Evolutionary conservation across 192 early-diverging fungal species (phyloP), one percentile per base, ranked within the genome.

Genomic region (Obelidium mucronatum): DNA sequence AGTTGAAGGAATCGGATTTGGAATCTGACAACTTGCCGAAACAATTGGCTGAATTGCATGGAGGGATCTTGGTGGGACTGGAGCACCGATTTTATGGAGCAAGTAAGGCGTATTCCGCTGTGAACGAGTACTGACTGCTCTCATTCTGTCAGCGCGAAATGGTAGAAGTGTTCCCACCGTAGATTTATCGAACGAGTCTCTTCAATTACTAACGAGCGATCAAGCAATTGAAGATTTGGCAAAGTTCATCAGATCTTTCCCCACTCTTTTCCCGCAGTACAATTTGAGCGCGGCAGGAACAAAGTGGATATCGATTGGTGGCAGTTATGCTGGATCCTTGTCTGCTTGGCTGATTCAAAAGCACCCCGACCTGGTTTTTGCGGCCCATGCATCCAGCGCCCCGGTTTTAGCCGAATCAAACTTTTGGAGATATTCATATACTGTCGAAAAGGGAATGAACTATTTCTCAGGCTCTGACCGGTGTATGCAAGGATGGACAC

Each of bases 351-450:
- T 62, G 3, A 60, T 36, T 19, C 37, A 74, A 34, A 24, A 48
- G 31, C 40, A 74, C 40, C 72, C 72, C 4, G 40, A 60, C 24
- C 26, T 63, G 24, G 34, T 74, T 31, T 48, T 39, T 63, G 72
- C 72, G 13, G 72, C 72, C 26, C 72, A 74, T 33, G 56, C 72
- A 15, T 37, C 72, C 40, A 74, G 72, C 33, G 72, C 72, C 6
- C 72, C 72, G 26, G 72, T 74, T 8, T 5, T 28, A 1, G 15
- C 36, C 15, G 31, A 64, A 35, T 5, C 17, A 24, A 44, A 74
- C 40, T 74, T 74, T 51, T 74, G 72, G 72, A 55, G 60, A 37
- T 74, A 74, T 33, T 74, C 72, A 28, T 74, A 62, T 59, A 59
- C 72, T 36, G 72, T 74, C 15, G 72, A 74, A 26, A 13, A 60